Conservation (phyloP, 768 basidiomycete genomes). For the Favolaschia claudopus region DNA sequence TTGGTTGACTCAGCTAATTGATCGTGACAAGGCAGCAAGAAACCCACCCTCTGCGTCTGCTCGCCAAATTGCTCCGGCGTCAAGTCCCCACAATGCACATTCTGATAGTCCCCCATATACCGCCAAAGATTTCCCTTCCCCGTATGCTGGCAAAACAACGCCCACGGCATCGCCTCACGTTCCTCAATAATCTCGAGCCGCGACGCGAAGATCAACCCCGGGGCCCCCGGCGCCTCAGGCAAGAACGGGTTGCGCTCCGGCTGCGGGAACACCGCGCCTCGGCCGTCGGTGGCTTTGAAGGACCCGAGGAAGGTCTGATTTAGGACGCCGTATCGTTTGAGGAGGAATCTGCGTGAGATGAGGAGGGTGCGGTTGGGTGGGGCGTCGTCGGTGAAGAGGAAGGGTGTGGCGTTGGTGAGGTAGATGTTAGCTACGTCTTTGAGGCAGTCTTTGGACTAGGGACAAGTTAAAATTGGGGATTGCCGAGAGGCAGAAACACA, state of each 20-base stretch:
- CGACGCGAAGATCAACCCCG: constrained; percentile 32
- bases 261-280: not conserved
- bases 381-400: not conserved
- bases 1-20: not conserved
- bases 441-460: not conserved
- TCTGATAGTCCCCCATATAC: constrained; percentile 38
- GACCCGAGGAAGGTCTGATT: not conserved
- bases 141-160: constrained; percentile 24
- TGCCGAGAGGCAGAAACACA: not conserved
- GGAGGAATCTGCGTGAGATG: constrained; percentile 11
- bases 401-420: not conserved
- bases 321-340: not conserved
- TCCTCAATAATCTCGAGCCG: constrained; percentile 34
- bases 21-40: not conserved
- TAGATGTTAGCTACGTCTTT: not conserved
- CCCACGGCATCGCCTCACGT: constrained; percentile 33
- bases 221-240: not conserved
- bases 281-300: not conserved
- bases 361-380: not conserved
- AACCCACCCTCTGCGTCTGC: constrained; percentile 13
- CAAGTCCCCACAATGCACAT: constrained; percentile 26
- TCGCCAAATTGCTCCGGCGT: constrained; percentile 26
- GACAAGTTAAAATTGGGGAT: not conserved
- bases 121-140: constrained; percentile 25
- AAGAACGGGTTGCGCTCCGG: not conserved